These are phyloP conservation scores for Colletotrichum musae DNA, from an alignment of 2,329 filamentous ascomycete genomes.

Conservation along the genomic window DNA sequence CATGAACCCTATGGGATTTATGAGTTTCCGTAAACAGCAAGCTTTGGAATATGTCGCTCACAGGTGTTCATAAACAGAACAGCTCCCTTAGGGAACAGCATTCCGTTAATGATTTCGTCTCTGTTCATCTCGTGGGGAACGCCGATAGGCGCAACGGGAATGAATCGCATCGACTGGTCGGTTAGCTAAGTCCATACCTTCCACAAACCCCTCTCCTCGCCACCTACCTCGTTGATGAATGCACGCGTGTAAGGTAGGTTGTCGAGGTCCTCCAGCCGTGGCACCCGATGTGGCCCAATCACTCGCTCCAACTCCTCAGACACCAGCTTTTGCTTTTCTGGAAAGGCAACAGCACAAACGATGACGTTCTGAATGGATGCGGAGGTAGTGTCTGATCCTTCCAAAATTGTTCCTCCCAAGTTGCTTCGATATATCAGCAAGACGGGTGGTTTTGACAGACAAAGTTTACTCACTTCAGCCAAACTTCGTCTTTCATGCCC, in stretches of 20 bases:
- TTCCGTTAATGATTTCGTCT: not conserved
- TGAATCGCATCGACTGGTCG: not conserved
- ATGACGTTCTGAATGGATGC: conserved; percentile 1
- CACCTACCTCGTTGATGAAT: not conserved
- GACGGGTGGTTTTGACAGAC: not conserved
- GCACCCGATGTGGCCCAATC: not conserved
- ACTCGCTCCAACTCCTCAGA: not conserved
- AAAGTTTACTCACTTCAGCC: not conserved
- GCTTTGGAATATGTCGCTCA: not conserved
- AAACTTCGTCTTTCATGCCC: conserved; percentile 4
- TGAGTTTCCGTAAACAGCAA: not conserved
- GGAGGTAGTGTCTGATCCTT: not conserved
- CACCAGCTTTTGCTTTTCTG: not conserved
- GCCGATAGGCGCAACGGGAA: not conserved
- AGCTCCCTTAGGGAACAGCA: not conserved
- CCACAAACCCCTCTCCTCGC: not conserved
- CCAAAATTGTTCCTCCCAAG: not conserved
- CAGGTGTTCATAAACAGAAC: not conserved
- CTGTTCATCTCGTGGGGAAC: conserved; percentile 4
- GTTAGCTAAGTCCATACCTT: not conserved
- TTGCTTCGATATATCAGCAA: not conserved
- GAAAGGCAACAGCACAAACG: not conserved
- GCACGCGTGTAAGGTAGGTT: not conserved
- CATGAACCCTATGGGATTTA: not conserved
- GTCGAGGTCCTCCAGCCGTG: not conserved